A percentile compares a stretch with the other conserved stretches of the same genome.
Evolutionary conservation across 805 yeast genomes (phyloP).

Genomic region (Saturnispora dispora): DNA sequence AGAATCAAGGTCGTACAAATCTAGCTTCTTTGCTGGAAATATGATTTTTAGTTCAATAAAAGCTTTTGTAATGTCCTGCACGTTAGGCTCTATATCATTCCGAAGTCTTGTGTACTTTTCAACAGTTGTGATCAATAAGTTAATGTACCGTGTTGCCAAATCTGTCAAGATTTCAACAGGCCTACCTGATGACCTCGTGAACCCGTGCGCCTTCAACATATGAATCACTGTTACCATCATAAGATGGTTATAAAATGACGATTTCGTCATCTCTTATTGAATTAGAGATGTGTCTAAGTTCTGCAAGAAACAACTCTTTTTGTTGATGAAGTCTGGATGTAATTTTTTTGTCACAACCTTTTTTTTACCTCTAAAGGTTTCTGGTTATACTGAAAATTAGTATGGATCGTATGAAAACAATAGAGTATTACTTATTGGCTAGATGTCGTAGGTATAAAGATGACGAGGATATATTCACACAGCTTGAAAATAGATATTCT

Average conservation of each 20-base stretch:
- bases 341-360: neutral
- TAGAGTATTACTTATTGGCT: slow-evolving; percentile 39
- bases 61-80: slow-evolving; percentile 68
- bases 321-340: neutral
- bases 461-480: slow-evolving; percentile 29
- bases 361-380: neutral
- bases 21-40: slow-evolving; percentile 47
- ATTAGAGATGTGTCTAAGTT: neutral
- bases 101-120: slow-evolving; percentile 40
- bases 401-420: slow-evolving; percentile 36
- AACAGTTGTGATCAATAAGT: slow-evolving; percentile 43
- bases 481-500: slow-evolving; percentile 39
- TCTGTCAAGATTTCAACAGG: slow-evolving; percentile 71
- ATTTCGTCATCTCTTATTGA: slow-evolving; percentile 13
- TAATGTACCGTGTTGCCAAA: slow-evolving; percentile 55
- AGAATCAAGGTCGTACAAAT: slow-evolving; percentile 42
- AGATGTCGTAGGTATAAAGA: slow-evolving; percentile 33
- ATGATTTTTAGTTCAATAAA: slow-evolving; percentile 54
- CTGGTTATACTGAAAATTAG: neutral
- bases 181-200: slow-evolving; percentile 61
- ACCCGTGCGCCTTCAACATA: slow-evolving; percentile 71
- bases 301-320: neutral
- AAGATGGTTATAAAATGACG: slow-evolving; percentile 25
- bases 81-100: slow-evolving; percentile 26
- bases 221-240: slow-evolving; percentile 33